Base-by-base conservation (phyloP, 2,329 filamentous ascomycete genomes). In the Fusarium verrucosum region DNA sequence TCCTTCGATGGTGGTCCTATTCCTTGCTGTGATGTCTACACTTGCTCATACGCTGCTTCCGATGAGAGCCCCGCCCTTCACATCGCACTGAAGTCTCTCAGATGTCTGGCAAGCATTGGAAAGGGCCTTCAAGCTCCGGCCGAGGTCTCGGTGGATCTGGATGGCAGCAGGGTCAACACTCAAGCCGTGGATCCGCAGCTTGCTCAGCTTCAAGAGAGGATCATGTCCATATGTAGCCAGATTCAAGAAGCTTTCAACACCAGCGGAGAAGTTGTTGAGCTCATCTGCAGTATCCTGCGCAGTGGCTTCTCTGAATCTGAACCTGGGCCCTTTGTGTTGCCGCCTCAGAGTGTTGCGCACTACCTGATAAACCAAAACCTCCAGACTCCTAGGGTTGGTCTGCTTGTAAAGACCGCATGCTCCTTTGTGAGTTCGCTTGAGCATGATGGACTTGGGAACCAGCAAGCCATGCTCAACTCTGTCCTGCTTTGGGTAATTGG, bases 241-340 rank as follows among this genome's bases (percentile, higher is more conserved):
- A 63, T 84, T 6, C 83, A 84, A 58, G 62, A 72, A 4, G 71
- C 85, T 0, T 88, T 92, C 41, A 82, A 80, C 5, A 77, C 76
- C 3, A 87, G 85, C 55, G 84, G 86, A 20, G 92, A 94, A 66
- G 84, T 92, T 11, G 83, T 90, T 20, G 91, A 94, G 70, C 82
- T 86, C 5, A 87, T 89, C 30, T 95, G 92, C 76, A 83, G 82
- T 55, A 85, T 94, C 43, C 82, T 94, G 45, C 86, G 88, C 36
- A 85, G 87, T 19, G 92, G 92, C 1, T 94, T 94, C 70, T 88
- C 88, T 1, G 92, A 96, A 74, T 84, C 82, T 0, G 85, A 87
- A 23, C 86, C 89, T 4, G 92, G 92, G 0, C 90, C 91, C 1
- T 94, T 95, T 69, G 91, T 94, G 10, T 87, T 96, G 59, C 84